These are phyloP conservation scores for Cyclocybe cylindracea DNA, from an alignment of 768 basidiomycete species.

Conservation along the genomic window DNA sequence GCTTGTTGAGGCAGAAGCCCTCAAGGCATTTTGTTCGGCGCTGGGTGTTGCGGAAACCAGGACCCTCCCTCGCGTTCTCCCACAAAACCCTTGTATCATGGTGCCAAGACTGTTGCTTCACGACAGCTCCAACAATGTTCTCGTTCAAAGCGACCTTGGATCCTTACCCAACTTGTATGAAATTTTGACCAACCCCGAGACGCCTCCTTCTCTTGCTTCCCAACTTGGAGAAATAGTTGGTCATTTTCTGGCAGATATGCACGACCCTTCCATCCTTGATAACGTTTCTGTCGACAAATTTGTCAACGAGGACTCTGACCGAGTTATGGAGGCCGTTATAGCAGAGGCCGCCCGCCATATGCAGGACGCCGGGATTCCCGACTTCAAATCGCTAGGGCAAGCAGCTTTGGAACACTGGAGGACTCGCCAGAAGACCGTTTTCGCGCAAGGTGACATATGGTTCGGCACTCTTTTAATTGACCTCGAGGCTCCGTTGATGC, in stretches of 20 bases:
- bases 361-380: constrained; percentile 1
- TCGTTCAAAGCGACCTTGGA: constrained; percentile 10
- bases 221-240: constrained; percentile 2
- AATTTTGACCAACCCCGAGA: background rate
- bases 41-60: background rate
- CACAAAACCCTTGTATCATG: constrained; percentile 3
- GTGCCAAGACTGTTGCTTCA: constrained; percentile 7
- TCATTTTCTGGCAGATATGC: constrained; percentile 9
- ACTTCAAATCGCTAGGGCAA: constrained; percentile 1
- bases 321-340: constrained; percentile 6
- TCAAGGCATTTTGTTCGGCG: background rate
- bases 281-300: background rate
- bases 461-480: constrained; percentile 11
- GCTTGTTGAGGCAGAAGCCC: constrained; percentile 8
- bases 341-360: constrained; percentile 2
- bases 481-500: background rate
- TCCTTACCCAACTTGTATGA: constrained; percentile 5
- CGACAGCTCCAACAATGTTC: constrained; percentile 3
- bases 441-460: constrained; percentile 11
- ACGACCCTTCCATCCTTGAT: background rate
- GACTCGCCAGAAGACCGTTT: constrained; percentile 5
- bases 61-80: background rate
- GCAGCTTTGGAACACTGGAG: constrained; percentile 5
- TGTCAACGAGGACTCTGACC: constrained; percentile 2
- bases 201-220: background rate